Evolutionary conservation across 2,329 filamentous ascomycete species (phyloP), one percentile per base, ranked within the genome.

Genomic region (Thelonectria olida): DNA sequence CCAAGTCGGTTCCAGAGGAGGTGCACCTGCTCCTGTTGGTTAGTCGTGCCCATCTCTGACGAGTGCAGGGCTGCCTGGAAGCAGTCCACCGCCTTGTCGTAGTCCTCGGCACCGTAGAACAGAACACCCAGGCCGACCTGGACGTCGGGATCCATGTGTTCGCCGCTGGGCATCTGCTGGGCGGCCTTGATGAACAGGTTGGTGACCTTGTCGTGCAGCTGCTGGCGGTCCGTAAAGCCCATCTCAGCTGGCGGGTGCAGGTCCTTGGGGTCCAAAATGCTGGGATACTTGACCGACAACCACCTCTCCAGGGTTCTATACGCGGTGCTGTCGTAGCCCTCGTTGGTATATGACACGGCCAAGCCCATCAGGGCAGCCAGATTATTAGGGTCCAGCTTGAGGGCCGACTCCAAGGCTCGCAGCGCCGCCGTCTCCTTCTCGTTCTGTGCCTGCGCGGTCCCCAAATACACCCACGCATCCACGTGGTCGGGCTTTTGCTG

Each of bases 401-500:
- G 81, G 1, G 95, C 93, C 75, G 96, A 92, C 78, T 98, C 95
- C 62, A 98, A 83, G 3, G 96, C 96, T 31, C 96, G 90, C 67
- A 99, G 97, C 2, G 96, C 96, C 0, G 96, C 95, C 8, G 93
- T 91, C 78, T 99, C 96, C 81, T 99, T 99, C 78, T 99, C 96
- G 77, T 99, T 99, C 77, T 99, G 96, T 19, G 96, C 96, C 79
- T 99, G 96, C 17, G 94, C 92, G 54, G 91, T 90, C 54, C 96
- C 96, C 28, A 99, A 87, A 72, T 93, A 90, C 9, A 94, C 92
- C 96, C 96, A 99, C 3, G 96, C 96, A 55, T 97, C 92, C 36
- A 95, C 88, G 75, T 98, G 95, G 55, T 90, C 84, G 1, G 93
- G 88, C 64, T 97, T 89, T 79, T 95, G 93, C 77, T 97, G 94